Percentiles rank a stretch among this genome's conserved stretches.
Evolutionary conservation across 192 early-diverging fungal species (phyloP).

Genomic region (Geranomyces variabilis): DNA sequence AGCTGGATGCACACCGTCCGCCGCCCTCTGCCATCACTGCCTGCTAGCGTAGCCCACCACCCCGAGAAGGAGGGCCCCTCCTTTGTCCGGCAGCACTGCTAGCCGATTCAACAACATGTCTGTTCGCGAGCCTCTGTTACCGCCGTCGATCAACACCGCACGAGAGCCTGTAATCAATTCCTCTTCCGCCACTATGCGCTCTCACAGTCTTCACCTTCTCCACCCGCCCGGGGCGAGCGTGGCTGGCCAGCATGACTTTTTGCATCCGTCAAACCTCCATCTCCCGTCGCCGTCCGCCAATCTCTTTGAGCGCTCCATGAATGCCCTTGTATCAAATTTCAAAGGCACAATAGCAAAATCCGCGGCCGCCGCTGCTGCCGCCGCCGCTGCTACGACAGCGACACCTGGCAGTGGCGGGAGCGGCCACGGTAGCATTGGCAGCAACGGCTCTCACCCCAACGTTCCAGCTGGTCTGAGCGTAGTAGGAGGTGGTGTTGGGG

Average conservation of each 20-base stretch:
- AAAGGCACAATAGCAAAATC: conserved; percentile 23
- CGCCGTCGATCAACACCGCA: neutral
- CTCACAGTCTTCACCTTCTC: too few relatives aligned
- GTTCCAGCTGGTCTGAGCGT: too few relatives aligned
- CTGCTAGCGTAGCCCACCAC: conserved; percentile 4
- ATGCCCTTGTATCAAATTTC: conserved; percentile 45
- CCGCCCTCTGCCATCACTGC: too few relatives aligned
- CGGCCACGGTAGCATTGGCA: neutral
- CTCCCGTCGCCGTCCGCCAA: conserved; percentile 44
- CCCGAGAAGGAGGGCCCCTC: neutral
- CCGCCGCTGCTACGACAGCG: too few relatives aligned
- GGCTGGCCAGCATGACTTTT: neutral
- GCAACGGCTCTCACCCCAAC: too few relatives aligned
- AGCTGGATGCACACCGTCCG: too few relatives aligned
- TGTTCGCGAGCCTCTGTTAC: neutral
- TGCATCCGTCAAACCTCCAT: conserved; percentile 15
- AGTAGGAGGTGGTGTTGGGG: too few relatives aligned
- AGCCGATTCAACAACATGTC: neutral
- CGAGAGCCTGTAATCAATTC: too few relatives aligned
- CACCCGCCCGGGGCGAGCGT: neutral
- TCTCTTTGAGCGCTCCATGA: conserved; percentile 47
- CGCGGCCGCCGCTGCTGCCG: too few relatives aligned
- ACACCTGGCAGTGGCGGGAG: neutral
- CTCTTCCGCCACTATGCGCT: too few relatives aligned
- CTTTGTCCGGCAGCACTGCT: neutral